A percentile compares a stretch with the other conserved stretches of the same genome.
These are phyloP conservation scores for Ophiocordyceps sinensis DNA, from an alignment of 2,329 filamentous ascomycete genomes.

Conservation along the genomic window DNA sequence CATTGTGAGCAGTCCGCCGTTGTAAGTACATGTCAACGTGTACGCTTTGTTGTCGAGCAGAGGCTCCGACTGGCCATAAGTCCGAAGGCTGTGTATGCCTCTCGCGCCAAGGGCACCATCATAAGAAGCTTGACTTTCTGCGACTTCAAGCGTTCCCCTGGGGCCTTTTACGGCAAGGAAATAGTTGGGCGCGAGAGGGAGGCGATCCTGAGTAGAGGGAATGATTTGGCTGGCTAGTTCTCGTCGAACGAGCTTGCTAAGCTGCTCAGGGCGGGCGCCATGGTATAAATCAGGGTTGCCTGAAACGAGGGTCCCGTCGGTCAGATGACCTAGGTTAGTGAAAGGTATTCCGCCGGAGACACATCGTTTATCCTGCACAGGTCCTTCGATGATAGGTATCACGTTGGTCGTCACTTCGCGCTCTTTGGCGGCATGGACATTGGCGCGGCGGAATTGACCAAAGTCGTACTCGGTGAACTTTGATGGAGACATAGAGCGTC, in stretches of 20 bases:
- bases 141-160: conserved; percentile 12
- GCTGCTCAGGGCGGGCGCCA: conserved; percentile 14
- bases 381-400: conserved; percentile 17
- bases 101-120: conserved; percentile 20
- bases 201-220: conserved; percentile 15
- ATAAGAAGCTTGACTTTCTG: conserved; percentile 18
- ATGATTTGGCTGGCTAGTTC: conserved; percentile 11
- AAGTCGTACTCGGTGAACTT: conserved; percentile 17
- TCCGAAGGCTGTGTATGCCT: conserved; percentile 19
- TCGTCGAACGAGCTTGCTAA: conserved; percentile 14
- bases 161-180: conserved; percentile 23
- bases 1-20: conserved; percentile 1
- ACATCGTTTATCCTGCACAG: conserved; percentile 9
- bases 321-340: conserved; percentile 20
- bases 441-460: conserved; percentile 12
- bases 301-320: conserved; percentile 16
- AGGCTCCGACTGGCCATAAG: conserved; percentile 7
- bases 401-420: conserved; percentile 15
- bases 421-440: conserved; percentile 18
- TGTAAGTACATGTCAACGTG: neutral
- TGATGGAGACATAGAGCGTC: conserved; percentile 21
- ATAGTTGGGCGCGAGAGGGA: conserved; percentile 22
- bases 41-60: conserved; percentile 2
- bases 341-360: conserved; percentile 18
- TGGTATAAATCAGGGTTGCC: conserved; percentile 20